phyloP scores from a whole-genome alignment of 768 basidiomycete genomes.

The Clathrus columnatus region DNA sequence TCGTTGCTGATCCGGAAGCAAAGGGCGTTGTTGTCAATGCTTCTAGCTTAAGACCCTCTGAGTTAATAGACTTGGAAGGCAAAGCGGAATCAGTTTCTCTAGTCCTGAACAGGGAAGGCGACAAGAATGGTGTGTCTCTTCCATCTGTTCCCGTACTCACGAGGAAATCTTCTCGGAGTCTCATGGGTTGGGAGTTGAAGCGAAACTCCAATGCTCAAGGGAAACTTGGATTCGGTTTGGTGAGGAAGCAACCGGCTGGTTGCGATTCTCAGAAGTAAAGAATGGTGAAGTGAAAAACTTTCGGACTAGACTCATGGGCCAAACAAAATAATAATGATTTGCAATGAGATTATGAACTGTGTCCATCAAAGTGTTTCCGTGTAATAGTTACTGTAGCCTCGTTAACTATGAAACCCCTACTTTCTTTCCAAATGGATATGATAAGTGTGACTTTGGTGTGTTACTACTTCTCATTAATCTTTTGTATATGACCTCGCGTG shows the following conservation, averaged over 20 bases:
- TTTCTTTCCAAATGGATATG: not conserved
- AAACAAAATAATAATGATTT: not conserved
- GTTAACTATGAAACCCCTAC: not conserved
- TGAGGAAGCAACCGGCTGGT: not conserved
- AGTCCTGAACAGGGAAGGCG: not conserved
- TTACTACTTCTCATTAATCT: too few species aligned
- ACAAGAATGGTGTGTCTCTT: not conserved
- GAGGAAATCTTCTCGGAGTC: not conserved
- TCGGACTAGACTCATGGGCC: not conserved
- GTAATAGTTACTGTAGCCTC: not conserved
- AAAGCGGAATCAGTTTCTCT: not conserved
- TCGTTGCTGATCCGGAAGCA: not conserved
- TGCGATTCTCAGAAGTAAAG: not conserved
- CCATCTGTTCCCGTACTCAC: not conserved
- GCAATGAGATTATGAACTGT: not conserved
- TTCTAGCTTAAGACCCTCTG: not conserved
- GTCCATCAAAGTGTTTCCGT: not conserved
- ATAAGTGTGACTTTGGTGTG: not conserved
- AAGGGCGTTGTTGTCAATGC: not conserved
- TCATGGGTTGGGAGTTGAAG: conserved; percentile 7
- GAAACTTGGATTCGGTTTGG: conserved; percentile 6
- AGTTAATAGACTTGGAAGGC: not conserved
- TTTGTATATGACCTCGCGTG: too few species aligned
- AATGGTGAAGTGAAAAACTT: not conserved
- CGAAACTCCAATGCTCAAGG: not conserved